Conservation (phyloP, 345 rosid genomes). For the Eucalyptus caleyi region DNA sequence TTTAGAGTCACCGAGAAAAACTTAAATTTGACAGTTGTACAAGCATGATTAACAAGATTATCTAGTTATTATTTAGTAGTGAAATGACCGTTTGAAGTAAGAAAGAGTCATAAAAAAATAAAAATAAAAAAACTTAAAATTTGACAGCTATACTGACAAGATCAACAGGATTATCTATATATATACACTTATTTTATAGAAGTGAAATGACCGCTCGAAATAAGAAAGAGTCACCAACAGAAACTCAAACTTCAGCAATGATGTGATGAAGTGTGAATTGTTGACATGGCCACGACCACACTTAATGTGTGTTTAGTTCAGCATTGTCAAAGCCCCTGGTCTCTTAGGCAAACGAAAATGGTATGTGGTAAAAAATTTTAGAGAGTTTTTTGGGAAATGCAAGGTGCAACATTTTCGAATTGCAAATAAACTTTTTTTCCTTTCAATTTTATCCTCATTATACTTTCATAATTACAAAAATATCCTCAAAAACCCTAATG, state of each 20-base stretch:
- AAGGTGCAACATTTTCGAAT: too few species aligned
- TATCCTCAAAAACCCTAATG: too few species aligned
- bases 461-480: too few species aligned
- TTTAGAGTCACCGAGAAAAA: background rate
- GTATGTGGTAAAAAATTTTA: too few species aligned
- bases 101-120: background rate
- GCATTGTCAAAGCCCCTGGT: background rate
- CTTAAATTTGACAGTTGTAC: background rate
- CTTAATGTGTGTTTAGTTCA: background rate
- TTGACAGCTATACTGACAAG: background rate
- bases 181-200: background rate
- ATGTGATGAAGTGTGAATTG: fast-evolving
- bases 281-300: background rate
- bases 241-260: background rate
- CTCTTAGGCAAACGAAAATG: too few species aligned
- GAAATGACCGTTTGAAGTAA: background rate
- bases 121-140: background rate
- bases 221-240: background rate
- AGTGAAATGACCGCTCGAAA: background rate
- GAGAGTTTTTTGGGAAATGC: too few species aligned
- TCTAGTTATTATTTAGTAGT: background rate
- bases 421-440: too few species aligned
- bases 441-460: too few species aligned
- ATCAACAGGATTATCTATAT: background rate
- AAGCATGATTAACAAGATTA: background rate